A percentile compares a stretch with the other conserved stretches of the same genome.
Evolutionary conservation across 371 early-diverging fungal genomes (phyloP).

Genomic region (Mortierella sp.): DNA sequence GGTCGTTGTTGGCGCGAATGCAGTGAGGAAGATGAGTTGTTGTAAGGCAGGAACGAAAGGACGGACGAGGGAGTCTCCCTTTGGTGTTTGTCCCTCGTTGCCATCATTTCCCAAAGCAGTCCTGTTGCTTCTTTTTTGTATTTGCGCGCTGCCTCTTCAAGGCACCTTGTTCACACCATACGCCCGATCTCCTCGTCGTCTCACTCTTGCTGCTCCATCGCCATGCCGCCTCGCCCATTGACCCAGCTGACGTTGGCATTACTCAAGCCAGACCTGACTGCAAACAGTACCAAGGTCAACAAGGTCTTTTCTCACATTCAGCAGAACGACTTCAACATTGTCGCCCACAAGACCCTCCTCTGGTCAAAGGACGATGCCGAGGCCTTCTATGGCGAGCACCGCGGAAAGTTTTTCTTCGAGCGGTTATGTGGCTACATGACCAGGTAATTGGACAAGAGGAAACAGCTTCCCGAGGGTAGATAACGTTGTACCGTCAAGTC

Average conservation of each 20-base stretch:
- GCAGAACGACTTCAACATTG: slow-evolving; percentile 63
- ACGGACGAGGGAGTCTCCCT: too few species aligned
- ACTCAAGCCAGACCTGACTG: slow-evolving; percentile 84
- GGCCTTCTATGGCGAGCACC: slow-evolving; percentile 75
- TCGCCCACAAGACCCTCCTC: slow-evolving; percentile 60
- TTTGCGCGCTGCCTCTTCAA: not conserved
- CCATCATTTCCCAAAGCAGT: slow-evolving; percentile 10
- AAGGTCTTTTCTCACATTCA: slow-evolving; percentile 58
- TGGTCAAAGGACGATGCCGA: slow-evolving; percentile 77
- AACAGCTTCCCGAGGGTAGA: not conserved
- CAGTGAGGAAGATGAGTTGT: not conserved
- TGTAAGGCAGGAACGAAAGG: too few species aligned
- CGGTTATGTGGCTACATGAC: slow-evolving; percentile 81
- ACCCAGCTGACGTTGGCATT: slow-evolving; percentile 77
- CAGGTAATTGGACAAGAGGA: slow-evolving; percentile 57
- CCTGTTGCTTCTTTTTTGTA: not conserved
- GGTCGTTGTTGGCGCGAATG: slow-evolving; percentile 6
- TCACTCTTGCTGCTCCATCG: not conserved
- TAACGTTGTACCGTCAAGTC: not conserved
- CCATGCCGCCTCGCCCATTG: slow-evolving; percentile 50
- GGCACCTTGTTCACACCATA: not conserved
- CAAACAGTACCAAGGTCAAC: slow-evolving; percentile 61
- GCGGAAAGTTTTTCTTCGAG: slow-evolving; percentile 76
- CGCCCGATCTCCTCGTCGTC: not conserved
- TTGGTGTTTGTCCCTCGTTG: not conserved